phyloP scores from a whole-genome alignment of 176 grass and related monocot species.

The Ensete glaucum region DNA sequence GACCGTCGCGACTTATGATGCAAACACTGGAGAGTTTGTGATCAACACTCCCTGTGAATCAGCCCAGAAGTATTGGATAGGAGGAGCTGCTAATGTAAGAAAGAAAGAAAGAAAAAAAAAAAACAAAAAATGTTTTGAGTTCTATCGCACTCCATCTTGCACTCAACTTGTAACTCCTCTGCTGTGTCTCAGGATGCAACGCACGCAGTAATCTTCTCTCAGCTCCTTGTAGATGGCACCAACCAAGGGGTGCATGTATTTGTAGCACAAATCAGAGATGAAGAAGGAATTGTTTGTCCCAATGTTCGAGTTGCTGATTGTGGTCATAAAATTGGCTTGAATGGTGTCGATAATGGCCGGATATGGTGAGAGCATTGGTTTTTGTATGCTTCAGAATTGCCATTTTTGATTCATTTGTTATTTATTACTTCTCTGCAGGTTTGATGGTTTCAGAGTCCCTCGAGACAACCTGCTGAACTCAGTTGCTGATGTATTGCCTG shows the following conservation, averaged over 20 bases:
- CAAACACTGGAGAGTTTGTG: slow-evolving; percentile 60
- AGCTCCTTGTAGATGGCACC: slow-evolving; percentile 79
- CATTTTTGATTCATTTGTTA: background rate
- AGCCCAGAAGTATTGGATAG: slow-evolving; percentile 99
- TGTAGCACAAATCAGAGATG: slow-evolving; percentile 83
- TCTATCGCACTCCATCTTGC: no score
- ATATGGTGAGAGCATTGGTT: slow-evolving; percentile 57
- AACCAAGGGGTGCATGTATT: slow-evolving; percentile 93
- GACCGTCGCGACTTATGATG: slow-evolving; percentile 76
- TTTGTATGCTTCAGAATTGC: background rate
- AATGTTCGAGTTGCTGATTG: slow-evolving; percentile 83
- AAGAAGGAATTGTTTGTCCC: slow-evolving; percentile 49
- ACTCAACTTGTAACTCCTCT: background rate
- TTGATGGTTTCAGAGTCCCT: slow-evolving; percentile 77
- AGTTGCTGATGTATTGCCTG: slow-evolving; percentile 79
- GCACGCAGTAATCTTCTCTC: slow-evolving; percentile 79
- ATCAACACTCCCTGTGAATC: slow-evolving; percentile 87
- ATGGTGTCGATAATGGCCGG: slow-evolving; percentile 94
- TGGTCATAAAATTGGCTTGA: slow-evolving; percentile 94
- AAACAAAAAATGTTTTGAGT: no score
- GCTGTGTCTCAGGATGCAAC: slow-evolving; percentile 52
- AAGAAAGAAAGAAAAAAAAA: no score
- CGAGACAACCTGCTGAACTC: slow-evolving; percentile 83
- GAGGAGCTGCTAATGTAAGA: slow-evolving; percentile 79
- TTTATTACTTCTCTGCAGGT: slow-evolving; percentile 32